Evolutionary conservation across 2,329 filamentous ascomycete species (phyloP).

Genomic region (Sordariomycetes sp.): DNA sequence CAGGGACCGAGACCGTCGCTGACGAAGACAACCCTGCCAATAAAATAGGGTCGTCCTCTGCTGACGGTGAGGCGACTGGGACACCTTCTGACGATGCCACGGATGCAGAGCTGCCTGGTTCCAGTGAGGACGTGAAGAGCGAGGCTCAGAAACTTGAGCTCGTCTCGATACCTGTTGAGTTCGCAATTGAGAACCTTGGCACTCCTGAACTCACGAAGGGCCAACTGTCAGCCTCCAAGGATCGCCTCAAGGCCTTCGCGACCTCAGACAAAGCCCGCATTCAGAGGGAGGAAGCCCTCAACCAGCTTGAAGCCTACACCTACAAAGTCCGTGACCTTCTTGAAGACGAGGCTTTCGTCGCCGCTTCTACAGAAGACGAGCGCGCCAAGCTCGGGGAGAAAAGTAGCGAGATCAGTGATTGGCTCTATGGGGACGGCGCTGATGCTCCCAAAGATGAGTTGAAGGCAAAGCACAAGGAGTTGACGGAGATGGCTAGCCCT

Average conservation of each 20-base stretch:
- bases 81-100: constrained; percentile 39
- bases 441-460: constrained; percentile 69
- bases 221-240: constrained; percentile 44
- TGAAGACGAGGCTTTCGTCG: constrained; percentile 65
- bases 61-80: constrained; percentile 15
- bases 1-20: constrained; percentile 24
- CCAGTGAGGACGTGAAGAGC: constrained; percentile 31
- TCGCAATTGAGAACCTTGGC: constrained; percentile 39
- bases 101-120: constrained; percentile 33
- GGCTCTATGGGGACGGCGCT: constrained; percentile 80
- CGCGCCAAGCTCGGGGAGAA: constrained; percentile 58
- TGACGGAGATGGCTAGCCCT: constrained; percentile 70
- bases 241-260: constrained; percentile 76
- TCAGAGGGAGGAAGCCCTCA: constrained; percentile 76
- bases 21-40: constrained; percentile 22
- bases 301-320: constrained; percentile 87
- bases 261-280: constrained; percentile 70
- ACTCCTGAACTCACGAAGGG: constrained; percentile 37
- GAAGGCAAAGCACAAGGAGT: constrained; percentile 63
- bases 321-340: constrained; percentile 82
- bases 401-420: constrained; percentile 66
- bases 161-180: constrained; percentile 42
- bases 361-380: constrained; percentile 59
- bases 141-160: constrained; percentile 52
- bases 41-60: constrained; percentile 14